These are phyloP conservation scores for Backusella westeae DNA, from an alignment of 192 early-diverging fungal species.

Conservation along the genomic window DNA sequence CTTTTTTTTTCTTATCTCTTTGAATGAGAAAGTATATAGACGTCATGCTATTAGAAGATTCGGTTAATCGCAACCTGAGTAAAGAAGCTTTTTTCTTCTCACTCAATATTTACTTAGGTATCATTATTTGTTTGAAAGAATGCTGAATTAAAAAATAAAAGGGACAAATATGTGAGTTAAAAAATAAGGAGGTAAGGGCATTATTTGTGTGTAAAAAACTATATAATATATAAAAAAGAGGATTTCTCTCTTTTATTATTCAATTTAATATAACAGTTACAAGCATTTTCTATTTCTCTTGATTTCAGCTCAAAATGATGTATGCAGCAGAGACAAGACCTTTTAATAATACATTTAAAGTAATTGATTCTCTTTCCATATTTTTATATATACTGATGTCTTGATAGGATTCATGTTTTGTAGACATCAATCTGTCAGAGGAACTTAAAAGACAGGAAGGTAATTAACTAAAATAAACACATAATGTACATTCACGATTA, in stretches of 20 bases:
- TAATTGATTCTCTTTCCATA: background rate
- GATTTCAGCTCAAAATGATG: background rate
- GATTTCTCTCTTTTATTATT: background rate
- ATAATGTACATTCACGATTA: background rate
- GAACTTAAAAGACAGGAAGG: background rate
- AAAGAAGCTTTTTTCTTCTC: background rate
- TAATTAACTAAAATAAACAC: background rate
- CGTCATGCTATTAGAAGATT: background rate
- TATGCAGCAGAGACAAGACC: background rate
- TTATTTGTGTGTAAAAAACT: background rate
- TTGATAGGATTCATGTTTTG: constrained; percentile 11
- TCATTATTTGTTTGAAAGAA: background rate
- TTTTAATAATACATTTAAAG: background rate
- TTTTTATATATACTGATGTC: background rate
- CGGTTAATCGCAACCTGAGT: background rate
- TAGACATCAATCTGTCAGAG: constrained; percentile 1
- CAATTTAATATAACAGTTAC: background rate
- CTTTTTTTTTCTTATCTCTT: background rate
- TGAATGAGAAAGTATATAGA: background rate
- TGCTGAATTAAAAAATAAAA: constrained; percentile 6
- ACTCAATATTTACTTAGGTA: background rate
- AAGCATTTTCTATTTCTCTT: background rate
- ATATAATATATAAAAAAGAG: background rate
- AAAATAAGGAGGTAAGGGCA: background rate
- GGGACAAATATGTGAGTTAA: constrained; percentile 13